A percentile compares a stretch with the other conserved stretches of the same genome.
Evolutionary conservation across 1,284 basidiomycete genomes (phyloP).

Genomic region (Puccinia hordei): DNA sequence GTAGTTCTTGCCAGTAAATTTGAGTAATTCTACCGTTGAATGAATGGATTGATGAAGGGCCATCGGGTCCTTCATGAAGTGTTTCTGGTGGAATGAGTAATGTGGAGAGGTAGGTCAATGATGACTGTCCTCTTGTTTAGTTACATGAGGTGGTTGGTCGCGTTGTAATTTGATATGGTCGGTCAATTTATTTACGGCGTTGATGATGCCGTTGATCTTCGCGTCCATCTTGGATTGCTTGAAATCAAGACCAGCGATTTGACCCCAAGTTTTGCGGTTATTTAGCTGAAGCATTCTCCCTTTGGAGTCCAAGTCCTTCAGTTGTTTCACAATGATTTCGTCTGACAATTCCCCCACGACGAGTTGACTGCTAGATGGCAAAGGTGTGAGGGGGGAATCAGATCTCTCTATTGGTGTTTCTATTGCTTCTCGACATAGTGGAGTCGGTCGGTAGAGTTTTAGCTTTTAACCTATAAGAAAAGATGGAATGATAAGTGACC

Average conservation of each 20-base stretch:
- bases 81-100: neutral
- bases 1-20: neutral
- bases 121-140: neutral
- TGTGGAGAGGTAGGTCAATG: no score
- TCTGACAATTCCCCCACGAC: neutral
- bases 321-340: neutral
- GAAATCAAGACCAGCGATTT: neutral
- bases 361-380: neutral
- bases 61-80: slow-evolving; percentile 3
- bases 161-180: neutral
- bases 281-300: neutral
- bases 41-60: neutral
- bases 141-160: neutral
- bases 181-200: no score
- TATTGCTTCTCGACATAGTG: neutral
- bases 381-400: neutral
- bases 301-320: neutral
- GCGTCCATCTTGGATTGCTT: neutral
- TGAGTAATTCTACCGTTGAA: neutral
- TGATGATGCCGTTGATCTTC: neutral
- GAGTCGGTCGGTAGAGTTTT: neutral
- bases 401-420: neutral
- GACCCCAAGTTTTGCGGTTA: neutral
- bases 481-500: neutral
- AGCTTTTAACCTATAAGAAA: neutral